Base-by-base conservation (phyloP, 208 protist species). In the Crithidia brevicula region DNA sequence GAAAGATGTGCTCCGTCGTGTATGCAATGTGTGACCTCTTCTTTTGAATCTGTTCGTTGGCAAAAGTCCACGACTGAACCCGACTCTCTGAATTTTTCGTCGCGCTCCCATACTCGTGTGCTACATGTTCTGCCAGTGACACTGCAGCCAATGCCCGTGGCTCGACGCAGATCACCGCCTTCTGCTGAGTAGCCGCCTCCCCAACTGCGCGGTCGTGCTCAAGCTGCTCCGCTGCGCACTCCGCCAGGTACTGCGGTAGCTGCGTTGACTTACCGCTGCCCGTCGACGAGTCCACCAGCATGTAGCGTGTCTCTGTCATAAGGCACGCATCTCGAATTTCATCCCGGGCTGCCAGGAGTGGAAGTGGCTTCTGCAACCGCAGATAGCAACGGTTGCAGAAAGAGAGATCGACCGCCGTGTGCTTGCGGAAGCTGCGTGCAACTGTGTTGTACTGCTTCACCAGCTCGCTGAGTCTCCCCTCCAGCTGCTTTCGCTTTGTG, bases 101-200 rank as follows among this genome's bases (percentile, higher is more conserved):
- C 6, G 58, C 42, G 27, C 49, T 43, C 33, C 94, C 95, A 57
- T 93, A 93, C 72, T 99, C 98, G 57, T 95, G 74, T 4, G 97
- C 91, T 20, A 99, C 98, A 57, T 98, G 85, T 54, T 96, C 91
- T 8, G 98, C 96, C 0, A 99, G 96, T 2, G 82, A 92, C 60
- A 97, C 98, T 3, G 98, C 98, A 0, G 98, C 98, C 28, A 99
- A 97, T 57, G 98, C 72, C 18, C 98, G 74, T 23, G 98, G 98
- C 81, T 99, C 97, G n/a, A 97, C 98, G 74, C 97, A 98, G n/a
- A 64, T 36, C 34, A 64, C 66, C 40, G 53, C 20, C 52, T 64
- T 53, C 36, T 45, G 66, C 33, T 15, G 28, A 18, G 22, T 18
- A 2, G 1, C 1, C n/a, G 18, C 51, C 16, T 5, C 20, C 3